phyloP scores from a whole-genome alignment of 306 rosid species.

The Prunus mongolica region DNA sequence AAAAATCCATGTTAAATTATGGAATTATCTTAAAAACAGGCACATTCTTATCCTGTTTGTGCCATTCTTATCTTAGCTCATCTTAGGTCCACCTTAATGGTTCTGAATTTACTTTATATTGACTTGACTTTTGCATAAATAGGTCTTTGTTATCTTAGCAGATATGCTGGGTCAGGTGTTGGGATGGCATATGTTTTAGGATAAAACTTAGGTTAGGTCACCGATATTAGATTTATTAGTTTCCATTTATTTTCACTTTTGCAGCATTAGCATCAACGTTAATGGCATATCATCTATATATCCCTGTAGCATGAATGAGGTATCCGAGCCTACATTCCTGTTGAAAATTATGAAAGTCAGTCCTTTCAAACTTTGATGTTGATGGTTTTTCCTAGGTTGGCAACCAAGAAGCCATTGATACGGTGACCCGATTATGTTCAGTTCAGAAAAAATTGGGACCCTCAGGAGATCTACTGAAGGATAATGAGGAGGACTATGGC shows the following conservation, averaged over 20 bases:
- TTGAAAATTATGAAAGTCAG: neutral
- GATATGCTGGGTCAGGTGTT: neutral
- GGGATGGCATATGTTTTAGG: neutral
- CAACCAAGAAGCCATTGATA: conserved; percentile 56
- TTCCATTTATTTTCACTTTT: neutral
- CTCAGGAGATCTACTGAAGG: conserved; percentile 24
- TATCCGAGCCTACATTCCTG: neutral
- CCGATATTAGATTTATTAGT: neutral
- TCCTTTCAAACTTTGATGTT: conserved; percentile 1
- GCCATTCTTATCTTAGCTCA: neutral
- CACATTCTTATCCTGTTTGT: neutral
- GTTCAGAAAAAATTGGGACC: conserved; percentile 28
- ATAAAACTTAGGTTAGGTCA: neutral
- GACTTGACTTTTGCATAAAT: neutral
- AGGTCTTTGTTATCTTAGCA: neutral
- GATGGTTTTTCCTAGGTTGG: conserved; percentile 36
- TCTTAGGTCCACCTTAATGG: neutral
- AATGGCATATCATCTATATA: neutral
- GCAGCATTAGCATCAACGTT: neutral
- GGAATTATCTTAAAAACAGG: neutral
- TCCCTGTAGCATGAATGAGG: neutral
- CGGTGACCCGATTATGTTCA: conserved; percentile 25
- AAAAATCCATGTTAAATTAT: neutral
- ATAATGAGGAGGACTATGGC: conserved; percentile 21
- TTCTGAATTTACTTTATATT: neutral